A percentile compares a stretch with the other conserved stretches of the same genome.
These are phyloP conservation scores for Fusarium ramigenum DNA, from an alignment of 2,329 filamentous ascomycete species.

Conservation along the genomic window DNA sequence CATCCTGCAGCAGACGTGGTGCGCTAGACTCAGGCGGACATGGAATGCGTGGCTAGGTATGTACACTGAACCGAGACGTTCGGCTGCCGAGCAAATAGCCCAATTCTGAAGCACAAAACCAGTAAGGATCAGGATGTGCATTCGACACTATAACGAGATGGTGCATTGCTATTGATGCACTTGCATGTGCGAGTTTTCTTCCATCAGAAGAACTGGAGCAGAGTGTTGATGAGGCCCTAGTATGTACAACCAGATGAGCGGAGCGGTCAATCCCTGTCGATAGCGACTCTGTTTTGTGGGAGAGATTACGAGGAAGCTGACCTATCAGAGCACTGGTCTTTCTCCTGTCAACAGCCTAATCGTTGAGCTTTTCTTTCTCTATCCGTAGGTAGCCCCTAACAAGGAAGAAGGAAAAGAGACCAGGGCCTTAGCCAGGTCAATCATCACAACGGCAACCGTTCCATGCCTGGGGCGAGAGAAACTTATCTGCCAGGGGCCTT, in stretches of 20 bases:
- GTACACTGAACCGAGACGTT: slow-evolving; percentile 1
- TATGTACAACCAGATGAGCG: neutral
- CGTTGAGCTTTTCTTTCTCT: neutral
- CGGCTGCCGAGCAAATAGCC: neutral
- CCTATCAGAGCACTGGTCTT: slow-evolving; percentile 8
- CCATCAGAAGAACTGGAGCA: neutral
- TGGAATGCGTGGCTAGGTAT: neutral
- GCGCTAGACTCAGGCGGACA: slow-evolving; percentile 9
- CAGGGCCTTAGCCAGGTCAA: neutral
- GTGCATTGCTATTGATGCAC: neutral
- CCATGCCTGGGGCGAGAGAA: neutral
- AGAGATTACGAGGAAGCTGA: neutral
- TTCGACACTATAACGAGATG: neutral
- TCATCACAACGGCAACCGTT: neutral
- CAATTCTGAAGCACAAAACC: neutral
- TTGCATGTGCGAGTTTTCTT: neutral
- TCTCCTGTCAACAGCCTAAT: neutral
- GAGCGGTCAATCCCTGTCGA: slow-evolving; percentile 8
- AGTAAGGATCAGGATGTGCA: neutral
- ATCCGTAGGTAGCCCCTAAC: neutral
- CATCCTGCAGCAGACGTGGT: slow-evolving; percentile 11
- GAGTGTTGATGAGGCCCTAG: slow-evolving; percentile 14
- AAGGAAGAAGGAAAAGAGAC: neutral
- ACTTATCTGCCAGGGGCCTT: neutral
- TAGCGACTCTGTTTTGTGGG: neutral